These are phyloP conservation scores for Asterochloris erici DNA, from an alignment of 139 green algal species.

Conservation along the genomic window DNA sequence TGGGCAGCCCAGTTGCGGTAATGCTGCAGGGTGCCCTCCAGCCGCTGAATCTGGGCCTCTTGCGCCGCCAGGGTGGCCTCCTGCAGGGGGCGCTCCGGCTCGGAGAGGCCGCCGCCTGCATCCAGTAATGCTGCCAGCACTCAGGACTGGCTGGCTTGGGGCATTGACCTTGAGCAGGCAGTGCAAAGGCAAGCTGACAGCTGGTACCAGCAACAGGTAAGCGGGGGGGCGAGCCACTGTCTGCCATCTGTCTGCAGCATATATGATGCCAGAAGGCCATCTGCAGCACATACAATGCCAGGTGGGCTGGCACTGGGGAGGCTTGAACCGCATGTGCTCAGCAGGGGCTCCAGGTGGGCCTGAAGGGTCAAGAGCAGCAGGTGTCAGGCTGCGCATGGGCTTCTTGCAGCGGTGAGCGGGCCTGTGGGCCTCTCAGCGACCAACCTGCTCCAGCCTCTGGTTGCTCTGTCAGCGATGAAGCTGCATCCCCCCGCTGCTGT, in stretches of 20 bases:
- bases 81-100: not conserved
- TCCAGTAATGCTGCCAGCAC: not conserved
- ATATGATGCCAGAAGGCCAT: not conserved
- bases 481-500: not conserved
- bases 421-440: not conserved
- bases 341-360: not conserved
- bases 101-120: not conserved
- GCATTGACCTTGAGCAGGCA: not conserved
- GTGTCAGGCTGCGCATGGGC: not conserved
- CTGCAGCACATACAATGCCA: not conserved
- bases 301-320: not conserved
- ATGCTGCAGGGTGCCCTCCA: slow-evolving; percentile 26
- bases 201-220: not conserved
- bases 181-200: not conserved
- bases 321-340: not conserved
- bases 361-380: not conserved
- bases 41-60: not conserved
- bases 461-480: not conserved
- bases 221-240: not conserved
- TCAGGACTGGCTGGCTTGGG: not conserved
- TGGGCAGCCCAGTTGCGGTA: slow-evolving; percentile 41
- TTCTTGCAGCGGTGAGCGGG: not conserved
- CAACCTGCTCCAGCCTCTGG: not conserved
- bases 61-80: not conserved
- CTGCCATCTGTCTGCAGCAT: not conserved